These are phyloP conservation scores for Pythium plurisporium DNA, from an alignment of 352 stramenopile species.

Conservation along the genomic window DNA sequence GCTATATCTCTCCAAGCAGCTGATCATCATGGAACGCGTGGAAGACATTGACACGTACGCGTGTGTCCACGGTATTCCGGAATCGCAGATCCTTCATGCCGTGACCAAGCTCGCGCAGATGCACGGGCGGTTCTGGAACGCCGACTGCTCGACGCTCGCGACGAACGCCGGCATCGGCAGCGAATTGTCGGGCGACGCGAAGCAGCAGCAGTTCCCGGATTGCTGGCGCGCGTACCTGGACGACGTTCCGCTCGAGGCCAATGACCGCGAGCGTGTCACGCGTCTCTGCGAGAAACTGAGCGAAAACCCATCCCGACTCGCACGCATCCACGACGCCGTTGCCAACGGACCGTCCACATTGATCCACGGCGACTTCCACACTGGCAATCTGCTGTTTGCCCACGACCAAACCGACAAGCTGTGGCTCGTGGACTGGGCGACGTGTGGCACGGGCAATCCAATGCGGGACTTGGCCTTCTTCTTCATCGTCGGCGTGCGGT, in stretches of 20 bases:
- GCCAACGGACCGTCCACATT: conserved; percentile 46
- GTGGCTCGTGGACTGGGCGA: conserved; percentile 81
- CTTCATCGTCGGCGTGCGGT: conserved; percentile 72
- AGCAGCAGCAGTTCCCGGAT: conserved; percentile 54
- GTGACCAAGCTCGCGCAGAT: conserved; percentile 58
- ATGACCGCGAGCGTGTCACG: conserved; percentile 28
- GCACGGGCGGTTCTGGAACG: conserved; percentile 51
- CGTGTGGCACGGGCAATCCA: conserved; percentile 66
- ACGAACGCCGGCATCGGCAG: conserved; percentile 60
- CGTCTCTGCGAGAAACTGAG: conserved; percentile 48
- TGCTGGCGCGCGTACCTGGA: conserved; percentile 53
- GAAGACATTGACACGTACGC: conserved; percentile 40
- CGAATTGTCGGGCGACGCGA: conserved; percentile 53
- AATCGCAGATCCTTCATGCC: conserved; percentile 33
- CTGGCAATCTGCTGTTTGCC: conserved; percentile 69
- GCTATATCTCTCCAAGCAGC: conserved; percentile 58
- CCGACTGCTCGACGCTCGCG: conserved; percentile 43
- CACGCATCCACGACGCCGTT: conserved; percentile 47
- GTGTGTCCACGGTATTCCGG: conserved; percentile 64
- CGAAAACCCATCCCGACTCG: conserved; percentile 30
- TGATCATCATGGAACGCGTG: conserved; percentile 72
- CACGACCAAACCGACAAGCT: conserved; percentile 20
- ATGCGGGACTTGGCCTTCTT: conserved; percentile 80
- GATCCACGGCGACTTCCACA: conserved; percentile 82
- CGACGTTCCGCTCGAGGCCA: conserved; percentile 32